These are phyloP conservation scores for Nidula niveotomentosa DNA, from an alignment of 1,284 basidiomycete genomes.

Conservation along the genomic window DNA sequence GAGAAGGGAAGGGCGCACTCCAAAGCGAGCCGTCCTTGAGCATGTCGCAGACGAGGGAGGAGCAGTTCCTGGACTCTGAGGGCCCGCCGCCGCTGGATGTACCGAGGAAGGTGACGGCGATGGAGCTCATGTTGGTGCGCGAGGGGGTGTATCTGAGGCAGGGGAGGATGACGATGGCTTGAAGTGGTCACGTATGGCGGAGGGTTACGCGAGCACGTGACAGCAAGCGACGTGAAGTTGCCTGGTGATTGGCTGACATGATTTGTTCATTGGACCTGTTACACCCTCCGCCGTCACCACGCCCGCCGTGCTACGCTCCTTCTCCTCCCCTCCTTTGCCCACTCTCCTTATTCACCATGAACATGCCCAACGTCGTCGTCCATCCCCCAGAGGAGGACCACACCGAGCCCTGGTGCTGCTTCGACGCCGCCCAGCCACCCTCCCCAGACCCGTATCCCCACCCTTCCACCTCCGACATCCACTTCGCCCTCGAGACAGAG, in stretches of 20 bases:
- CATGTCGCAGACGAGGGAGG: conserved; percentile 62
- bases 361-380: conserved; percentile 65
- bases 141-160: too few relatives aligned
- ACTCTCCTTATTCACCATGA: conserved; percentile 12
- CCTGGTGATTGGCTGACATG: too few relatives aligned
- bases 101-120: conserved; percentile 66
- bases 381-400: conserved; percentile 73
- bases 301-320: too few relatives aligned
- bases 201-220: too few relatives aligned
- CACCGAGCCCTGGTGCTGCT: conserved; percentile 62
- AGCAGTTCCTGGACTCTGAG: conserved; percentile 66
- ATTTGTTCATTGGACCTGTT: too few relatives aligned
- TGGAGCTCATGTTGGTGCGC: too few relatives aligned
- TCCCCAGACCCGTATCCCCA: conserved; percentile 5
- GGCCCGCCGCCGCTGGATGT: conserved; percentile 78
- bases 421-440: conserved; percentile 48
- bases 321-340: conserved; percentile 7
- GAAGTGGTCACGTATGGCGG: too few relatives aligned
- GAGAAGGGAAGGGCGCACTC: conserved; percentile 43
- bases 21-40: conserved; percentile 57
- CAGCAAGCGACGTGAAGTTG: too few relatives aligned
- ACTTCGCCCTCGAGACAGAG: not conserved
- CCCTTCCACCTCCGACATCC: too few relatives aligned
- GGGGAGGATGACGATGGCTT: too few relatives aligned
- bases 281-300: not conserved